These are phyloP conservation scores for Neoscytalidium dimidiatum DNA, from an alignment of 2,329 filamentous ascomycete genomes.

Conservation along the genomic window DNA sequence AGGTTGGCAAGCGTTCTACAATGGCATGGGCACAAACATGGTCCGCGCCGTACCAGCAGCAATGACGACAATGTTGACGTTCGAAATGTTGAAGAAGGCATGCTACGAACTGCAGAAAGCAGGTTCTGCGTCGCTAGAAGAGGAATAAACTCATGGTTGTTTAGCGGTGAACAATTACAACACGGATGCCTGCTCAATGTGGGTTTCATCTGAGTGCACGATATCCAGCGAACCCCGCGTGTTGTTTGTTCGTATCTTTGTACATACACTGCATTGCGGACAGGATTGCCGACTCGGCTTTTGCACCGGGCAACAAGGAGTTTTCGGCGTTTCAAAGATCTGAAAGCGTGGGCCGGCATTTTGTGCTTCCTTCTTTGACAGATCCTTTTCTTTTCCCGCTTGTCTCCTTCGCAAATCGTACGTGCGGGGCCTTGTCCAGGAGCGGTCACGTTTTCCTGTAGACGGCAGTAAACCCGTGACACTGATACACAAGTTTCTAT, in stretches of 20 bases:
- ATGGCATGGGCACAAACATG: conserved; percentile 96
- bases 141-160: background rate
- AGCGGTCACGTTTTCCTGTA: background rate
- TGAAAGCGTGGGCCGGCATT: background rate
- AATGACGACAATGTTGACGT: conserved; percentile 96
- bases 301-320: background rate
- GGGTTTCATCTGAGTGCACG: conserved; percentile 2
- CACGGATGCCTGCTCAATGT: background rate
- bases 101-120: conserved; percentile 24
- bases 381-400: background rate
- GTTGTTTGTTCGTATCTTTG: conserved; percentile 10
- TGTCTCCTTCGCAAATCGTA: background rate
- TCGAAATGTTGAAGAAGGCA: conserved; percentile 71
- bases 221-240: conserved; percentile 4
- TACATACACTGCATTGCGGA: conserved; percentile 15
- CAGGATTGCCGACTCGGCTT: background rate
- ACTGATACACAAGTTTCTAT: background rate
- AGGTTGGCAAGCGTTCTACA: conserved; percentile 95
- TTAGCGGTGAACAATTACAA: background rate
- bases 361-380: background rate
- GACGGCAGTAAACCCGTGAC: background rate
- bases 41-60: conserved; percentile 93
- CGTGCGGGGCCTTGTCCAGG: background rate
- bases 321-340: background rate
- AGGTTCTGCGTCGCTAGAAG: conserved; percentile 2